Percentiles rank a stretch among this genome's conserved stretches.
phyloP scores from a whole-genome alignment of 1,139 yeast species.

The Kluyveromyces sp. region DNA sequence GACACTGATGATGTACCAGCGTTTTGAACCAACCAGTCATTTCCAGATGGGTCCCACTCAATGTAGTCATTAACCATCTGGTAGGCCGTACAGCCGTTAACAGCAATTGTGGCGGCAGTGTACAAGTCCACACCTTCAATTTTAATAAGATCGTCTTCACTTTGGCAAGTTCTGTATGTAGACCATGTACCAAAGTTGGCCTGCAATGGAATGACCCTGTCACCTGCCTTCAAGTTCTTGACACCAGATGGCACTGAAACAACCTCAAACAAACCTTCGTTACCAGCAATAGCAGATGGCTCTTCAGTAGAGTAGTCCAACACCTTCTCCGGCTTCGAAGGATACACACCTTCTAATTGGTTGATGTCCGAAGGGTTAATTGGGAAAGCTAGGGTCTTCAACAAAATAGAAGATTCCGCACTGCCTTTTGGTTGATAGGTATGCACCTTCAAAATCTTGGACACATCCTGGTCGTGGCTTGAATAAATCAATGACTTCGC shows the following conservation, averaged over 20 bases:
- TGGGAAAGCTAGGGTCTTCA: slow-evolving; percentile 66
- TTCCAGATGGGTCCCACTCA: slow-evolving; percentile 46
- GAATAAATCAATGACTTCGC: slow-evolving; percentile 28
- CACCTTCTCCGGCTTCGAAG: slow-evolving; percentile 65
- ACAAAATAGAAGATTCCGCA: slow-evolving; percentile 23
- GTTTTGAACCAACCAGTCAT: slow-evolving; percentile 91
- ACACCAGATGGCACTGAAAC: slow-evolving; percentile 53
- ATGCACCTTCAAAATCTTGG: slow-evolving; percentile 23
- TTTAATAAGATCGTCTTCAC: slow-evolving; percentile 43
- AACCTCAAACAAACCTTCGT: slow-evolving; percentile 88
- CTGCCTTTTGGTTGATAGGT: slow-evolving; percentile 23
- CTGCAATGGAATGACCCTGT: slow-evolving; percentile 83
- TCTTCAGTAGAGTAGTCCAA: slow-evolving; percentile 44
- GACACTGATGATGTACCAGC: slow-evolving; percentile 97
- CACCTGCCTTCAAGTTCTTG: slow-evolving; percentile 58
- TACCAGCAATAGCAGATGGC: slow-evolving; percentile 78
- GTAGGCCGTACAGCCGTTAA: slow-evolving; percentile 89
- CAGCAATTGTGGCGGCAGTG: slow-evolving; percentile 84
- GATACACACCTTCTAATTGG: slow-evolving; percentile 90
- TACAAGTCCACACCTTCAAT: slow-evolving; percentile 34
- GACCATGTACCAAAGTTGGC: slow-evolving; percentile 95
- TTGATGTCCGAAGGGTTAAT: slow-evolving; percentile 88
- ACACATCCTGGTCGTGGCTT: slow-evolving; percentile 24
- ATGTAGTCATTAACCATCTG: slow-evolving; percentile 74
- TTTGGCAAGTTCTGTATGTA: slow-evolving; percentile 57